Conservation (phyloP, 805 yeast genomes). For the Candida silvatica region DNA sequence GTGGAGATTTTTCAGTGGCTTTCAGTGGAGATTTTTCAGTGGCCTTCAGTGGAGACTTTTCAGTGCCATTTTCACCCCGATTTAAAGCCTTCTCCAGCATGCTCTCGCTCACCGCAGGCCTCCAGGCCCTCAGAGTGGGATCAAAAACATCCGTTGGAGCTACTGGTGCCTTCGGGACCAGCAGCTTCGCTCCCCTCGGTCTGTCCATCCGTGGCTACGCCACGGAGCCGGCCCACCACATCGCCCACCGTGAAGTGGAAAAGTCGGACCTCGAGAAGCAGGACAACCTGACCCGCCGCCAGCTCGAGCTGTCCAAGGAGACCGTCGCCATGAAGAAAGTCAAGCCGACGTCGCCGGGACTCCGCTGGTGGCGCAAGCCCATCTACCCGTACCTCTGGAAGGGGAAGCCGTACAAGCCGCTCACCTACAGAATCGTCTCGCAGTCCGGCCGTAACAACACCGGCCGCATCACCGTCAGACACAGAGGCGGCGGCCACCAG, state of each 20-base stretch:
- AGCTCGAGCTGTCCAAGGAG: constrained; percentile 63
- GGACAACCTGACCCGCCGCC: constrained; percentile 63
- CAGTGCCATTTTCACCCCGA: no score
- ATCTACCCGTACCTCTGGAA: constrained; percentile 79
- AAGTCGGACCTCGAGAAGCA: constrained; percentile 72
- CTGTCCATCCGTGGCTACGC: background rate
- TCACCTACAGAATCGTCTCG: constrained; percentile 65
- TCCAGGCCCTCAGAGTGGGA: no score
- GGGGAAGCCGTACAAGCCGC: constrained; percentile 69
- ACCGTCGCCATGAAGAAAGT: constrained; percentile 63
- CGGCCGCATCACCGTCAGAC: constrained; percentile 86
- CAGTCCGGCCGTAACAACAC: constrained; percentile 85
- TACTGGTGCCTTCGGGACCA: no score
- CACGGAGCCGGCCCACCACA: background rate
- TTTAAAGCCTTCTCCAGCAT: no score
- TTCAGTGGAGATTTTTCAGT: no score
- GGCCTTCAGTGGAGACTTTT: no score
- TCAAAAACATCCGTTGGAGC: no score
- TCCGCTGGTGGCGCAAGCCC: constrained; percentile 84
- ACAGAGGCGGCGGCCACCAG: constrained; percentile 95
- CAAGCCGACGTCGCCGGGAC: constrained; percentile 80
- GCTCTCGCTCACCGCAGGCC: no score
- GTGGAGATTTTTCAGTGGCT: no score
- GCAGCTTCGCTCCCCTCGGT: no score
- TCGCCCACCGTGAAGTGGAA: constrained; percentile 29